These are phyloP conservation scores for Pseudonectria buxi DNA, from an alignment of 2,329 filamentous ascomycete genomes.

Conservation along the genomic window DNA sequence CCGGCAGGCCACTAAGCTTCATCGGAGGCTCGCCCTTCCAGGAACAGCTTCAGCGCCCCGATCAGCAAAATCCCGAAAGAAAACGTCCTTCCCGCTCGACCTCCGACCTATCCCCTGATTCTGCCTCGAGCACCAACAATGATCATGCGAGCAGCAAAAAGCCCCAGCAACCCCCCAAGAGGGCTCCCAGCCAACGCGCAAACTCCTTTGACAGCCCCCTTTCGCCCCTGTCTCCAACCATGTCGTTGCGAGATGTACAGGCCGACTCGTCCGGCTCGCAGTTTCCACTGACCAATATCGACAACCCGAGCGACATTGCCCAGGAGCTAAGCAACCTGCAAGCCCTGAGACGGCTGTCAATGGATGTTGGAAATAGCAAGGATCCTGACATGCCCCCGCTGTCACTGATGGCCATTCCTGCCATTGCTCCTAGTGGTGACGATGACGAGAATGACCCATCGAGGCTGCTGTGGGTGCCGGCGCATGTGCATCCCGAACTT, in stretches of 20 bases:
- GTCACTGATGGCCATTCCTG: conserved; percentile 61
- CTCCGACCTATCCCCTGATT: conserved; percentile 35
- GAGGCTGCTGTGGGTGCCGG: conserved; percentile 90
- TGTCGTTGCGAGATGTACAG: conserved; percentile 47
- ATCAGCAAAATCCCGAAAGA: conserved; percentile 30
- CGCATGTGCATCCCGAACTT: conserved; percentile 86
- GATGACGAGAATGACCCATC: conserved; percentile 85
- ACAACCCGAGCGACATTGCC: conserved; percentile 79
- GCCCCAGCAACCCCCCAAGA: conserved; percentile 35
- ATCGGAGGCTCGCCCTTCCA: conserved; percentile 49
- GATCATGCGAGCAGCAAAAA: conserved; percentile 33
- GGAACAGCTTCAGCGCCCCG: conserved; percentile 38
- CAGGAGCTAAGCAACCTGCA: conserved; percentile 91
- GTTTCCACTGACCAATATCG: conserved; percentile 83
- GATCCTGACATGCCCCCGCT: conserved; percentile 70
- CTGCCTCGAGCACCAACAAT: conserved; percentile 21
- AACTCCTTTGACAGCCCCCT: conserved; percentile 36
- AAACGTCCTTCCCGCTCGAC: conserved; percentile 38
- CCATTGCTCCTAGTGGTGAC: conserved; percentile 62
- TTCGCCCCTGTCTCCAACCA: conserved; percentile 45
- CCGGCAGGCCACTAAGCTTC: conserved; percentile 66
- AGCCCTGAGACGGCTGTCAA: conserved; percentile 84
- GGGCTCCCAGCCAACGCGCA: conserved; percentile 34
- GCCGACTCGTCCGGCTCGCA: conserved; percentile 56
- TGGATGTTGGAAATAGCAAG: conserved; percentile 73